A percentile compares a stretch with the other conserved stretches of the same genome.
Evolutionary conservation across 1,139 yeast genomes (phyloP).

Genomic region (Suhomyces bolitotheri): DNA sequence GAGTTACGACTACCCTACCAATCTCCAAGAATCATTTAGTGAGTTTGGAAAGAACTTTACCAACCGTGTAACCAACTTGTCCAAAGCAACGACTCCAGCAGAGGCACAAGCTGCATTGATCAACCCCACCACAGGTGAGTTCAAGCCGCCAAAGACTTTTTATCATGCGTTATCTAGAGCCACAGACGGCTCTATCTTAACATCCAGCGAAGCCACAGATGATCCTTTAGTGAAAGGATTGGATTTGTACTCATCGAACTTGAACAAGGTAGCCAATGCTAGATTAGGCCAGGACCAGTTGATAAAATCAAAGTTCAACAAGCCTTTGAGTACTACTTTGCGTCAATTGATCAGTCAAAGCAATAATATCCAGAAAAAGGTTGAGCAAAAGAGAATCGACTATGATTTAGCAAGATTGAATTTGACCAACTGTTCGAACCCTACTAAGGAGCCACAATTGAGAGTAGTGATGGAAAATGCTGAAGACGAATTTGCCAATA

Average conservation of each 20-base stretch:
- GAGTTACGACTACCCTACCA: constrained; percentile 85
- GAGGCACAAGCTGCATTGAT: constrained; percentile 82
- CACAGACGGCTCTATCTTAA: constrained; percentile 54
- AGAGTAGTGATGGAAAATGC: constrained; percentile 80
- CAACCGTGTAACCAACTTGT: constrained; percentile 64
- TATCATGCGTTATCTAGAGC: constrained; percentile 85
- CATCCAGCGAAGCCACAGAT: constrained; percentile 48
- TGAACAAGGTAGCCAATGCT: constrained; percentile 75
- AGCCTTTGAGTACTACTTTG: constrained; percentile 63
- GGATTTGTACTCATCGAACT: constrained; percentile 44
- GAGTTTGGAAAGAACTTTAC: constrained; percentile 73
- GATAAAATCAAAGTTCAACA: constrained; percentile 69
- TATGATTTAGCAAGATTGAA: constrained; percentile 76
- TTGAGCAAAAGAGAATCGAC: constrained; percentile 74
- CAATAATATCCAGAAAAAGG: constrained; percentile 69
- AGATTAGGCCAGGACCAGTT: constrained; percentile 81
- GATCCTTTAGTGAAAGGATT: constrained; percentile 45
- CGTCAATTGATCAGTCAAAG: constrained; percentile 67
- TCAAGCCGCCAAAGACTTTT: constrained; percentile 75
- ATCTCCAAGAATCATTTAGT: constrained; percentile 67
- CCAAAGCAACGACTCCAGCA: constrained; percentile 74
- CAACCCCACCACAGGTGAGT: constrained; percentile 52
- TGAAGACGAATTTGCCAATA: constrained; percentile 88
- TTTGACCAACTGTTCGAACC: constrained; percentile 65
- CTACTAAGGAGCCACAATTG: constrained; percentile 73